A percentile compares a stretch with the other conserved stretches of the same genome.
phyloP scores from a whole-genome alignment of 2,329 filamentous ascomycete species.

The Bimuria novae-zelandiae region DNA sequence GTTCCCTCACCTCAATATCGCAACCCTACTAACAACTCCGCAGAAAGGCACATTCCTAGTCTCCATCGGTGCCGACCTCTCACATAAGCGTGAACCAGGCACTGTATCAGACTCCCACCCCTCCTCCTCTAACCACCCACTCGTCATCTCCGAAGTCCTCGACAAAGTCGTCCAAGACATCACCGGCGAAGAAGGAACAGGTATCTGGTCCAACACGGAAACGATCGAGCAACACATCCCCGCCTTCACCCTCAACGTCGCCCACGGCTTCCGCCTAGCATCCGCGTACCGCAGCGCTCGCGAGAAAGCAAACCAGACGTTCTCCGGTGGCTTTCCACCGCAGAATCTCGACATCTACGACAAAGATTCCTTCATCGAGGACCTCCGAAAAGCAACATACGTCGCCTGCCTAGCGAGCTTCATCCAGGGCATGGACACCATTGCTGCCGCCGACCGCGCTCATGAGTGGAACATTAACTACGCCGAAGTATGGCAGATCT shows the following conservation, averaged over 20 bases:
- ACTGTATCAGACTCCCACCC: slow-evolving; percentile 20
- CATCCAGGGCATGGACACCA: slow-evolving; percentile 68
- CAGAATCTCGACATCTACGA: slow-evolving; percentile 37
- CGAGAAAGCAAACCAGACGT: slow-evolving; percentile 55
- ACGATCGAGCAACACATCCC: slow-evolving; percentile 66
- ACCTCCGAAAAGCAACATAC: slow-evolving; percentile 65
- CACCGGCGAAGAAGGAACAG: slow-evolving; percentile 68
- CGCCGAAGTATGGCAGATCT: slow-evolving; percentile 61
- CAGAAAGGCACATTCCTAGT: slow-evolving; percentile 64
- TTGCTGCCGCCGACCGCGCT: slow-evolving; percentile 61
- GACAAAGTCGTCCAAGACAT: slow-evolving; percentile 75
- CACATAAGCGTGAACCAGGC: slow-evolving; percentile 53
- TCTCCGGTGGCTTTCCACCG: slow-evolving; percentile 49
- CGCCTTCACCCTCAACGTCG: slow-evolving; percentile 65
- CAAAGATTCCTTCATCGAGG: slow-evolving; percentile 57
- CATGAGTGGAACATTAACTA: slow-evolving; percentile 65
- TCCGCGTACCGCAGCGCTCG: slow-evolving; percentile 65
- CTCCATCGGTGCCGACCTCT: slow-evolving; percentile 66
- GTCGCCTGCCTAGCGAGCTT: slow-evolving; percentile 65
- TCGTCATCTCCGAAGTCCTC: slow-evolving; percentile 65
- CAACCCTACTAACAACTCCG: slow-evolving; percentile 3
- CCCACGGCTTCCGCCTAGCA: slow-evolving; percentile 67
- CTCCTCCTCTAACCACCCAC: slow-evolving; percentile 34
- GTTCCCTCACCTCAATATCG: not conserved
- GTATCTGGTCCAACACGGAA: slow-evolving; percentile 68